phyloP scores from a whole-genome alignment of 2,329 filamentous ascomycete genomes.

The Talaromyces piceae region DNA sequence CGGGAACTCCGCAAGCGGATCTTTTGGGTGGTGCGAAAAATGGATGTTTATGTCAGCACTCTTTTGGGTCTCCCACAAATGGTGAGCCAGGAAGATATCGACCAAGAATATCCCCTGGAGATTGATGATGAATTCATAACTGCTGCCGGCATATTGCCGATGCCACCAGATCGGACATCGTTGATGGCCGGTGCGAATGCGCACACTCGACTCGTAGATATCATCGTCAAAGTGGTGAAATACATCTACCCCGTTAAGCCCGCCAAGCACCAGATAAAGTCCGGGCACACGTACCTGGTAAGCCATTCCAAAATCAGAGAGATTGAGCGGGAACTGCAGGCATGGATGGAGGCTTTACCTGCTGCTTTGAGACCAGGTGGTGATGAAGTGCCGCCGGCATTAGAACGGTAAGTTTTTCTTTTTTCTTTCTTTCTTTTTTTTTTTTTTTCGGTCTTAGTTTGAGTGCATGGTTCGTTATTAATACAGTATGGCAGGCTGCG shows the following conservation, averaged over 20 bases:
- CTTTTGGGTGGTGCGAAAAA: conserved; percentile 45
- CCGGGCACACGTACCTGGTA: conserved; percentile 52
- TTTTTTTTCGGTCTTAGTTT: too few relatives aligned
- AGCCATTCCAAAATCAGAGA: conserved; percentile 58
- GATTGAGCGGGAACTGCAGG: conserved; percentile 55
- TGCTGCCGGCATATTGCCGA: conserved; percentile 40
- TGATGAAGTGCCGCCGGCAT: conserved; percentile 64
- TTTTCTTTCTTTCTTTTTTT: conserved; percentile 4
- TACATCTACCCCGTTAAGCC: conserved; percentile 58
- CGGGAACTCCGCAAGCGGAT: conserved; percentile 65
- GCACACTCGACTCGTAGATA: conserved; percentile 50
- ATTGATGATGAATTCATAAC: conserved; percentile 43
- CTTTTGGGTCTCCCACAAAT: conserved; percentile 43
- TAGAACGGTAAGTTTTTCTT: conserved; percentile 59
- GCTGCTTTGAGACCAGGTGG: conserved; percentile 71
- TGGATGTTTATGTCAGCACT: conserved; percentile 46
- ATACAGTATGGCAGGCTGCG: conserved; percentile 42
- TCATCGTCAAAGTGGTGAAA: conserved; percentile 55
- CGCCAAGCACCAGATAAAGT: conserved; percentile 35
- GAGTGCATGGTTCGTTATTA: neutral
- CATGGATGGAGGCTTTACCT: conserved; percentile 62
- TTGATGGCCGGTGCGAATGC: conserved; percentile 55
- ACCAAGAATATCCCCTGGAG: conserved; percentile 41
- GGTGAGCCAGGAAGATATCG: conserved; percentile 44
- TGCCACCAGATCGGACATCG: conserved; percentile 49